Evolutionary conservation across 2,329 filamentous ascomycete species (phyloP).

Genomic region (Fusarium sp.): DNA sequence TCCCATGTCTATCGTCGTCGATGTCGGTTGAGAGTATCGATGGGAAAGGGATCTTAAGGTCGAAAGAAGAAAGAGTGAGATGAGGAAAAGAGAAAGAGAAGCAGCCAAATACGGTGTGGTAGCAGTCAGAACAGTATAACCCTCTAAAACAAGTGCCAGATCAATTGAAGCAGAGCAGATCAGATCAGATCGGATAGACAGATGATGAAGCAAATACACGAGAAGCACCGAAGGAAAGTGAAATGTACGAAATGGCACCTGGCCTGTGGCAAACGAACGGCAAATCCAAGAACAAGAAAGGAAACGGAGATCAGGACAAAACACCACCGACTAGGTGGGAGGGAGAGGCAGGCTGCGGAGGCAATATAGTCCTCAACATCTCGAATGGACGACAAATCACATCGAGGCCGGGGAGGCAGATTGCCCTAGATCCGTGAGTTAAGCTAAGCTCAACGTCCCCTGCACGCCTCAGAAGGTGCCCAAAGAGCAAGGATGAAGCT

Average conservation of each 20-base stretch:
- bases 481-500: constrained; percentile 30
- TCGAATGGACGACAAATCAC: constrained; percentile 29
- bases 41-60: background rate
- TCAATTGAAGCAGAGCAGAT: constrained; percentile 17
- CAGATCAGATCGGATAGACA: background rate
- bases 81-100: background rate
- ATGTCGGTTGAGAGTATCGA: constrained; percentile 2
- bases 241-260: constrained; percentile 29
- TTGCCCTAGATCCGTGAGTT: constrained; percentile 11
- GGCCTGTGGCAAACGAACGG: constrained; percentile 37
- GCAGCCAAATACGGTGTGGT: constrained; percentile 10
- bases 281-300: constrained; percentile 28
- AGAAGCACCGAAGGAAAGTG: constrained; percentile 22
- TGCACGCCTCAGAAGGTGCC: constrained; percentile 26
- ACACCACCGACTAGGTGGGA: constrained; percentile 15
- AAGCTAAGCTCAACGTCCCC: constrained; percentile 14
- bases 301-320: constrained; percentile 31
- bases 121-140: constrained; percentile 9
- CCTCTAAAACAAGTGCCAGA: background rate
- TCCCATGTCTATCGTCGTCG: constrained; percentile 35
- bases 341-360: constrained; percentile 12
- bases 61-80: constrained; percentile 2
- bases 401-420: constrained; percentile 29
- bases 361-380: constrained; percentile 36
- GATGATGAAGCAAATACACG: constrained; percentile 12